These are phyloP conservation scores for Lepidium campestre DNA, from an alignment of 441 rosid genomes.

Conservation along the genomic window DNA sequence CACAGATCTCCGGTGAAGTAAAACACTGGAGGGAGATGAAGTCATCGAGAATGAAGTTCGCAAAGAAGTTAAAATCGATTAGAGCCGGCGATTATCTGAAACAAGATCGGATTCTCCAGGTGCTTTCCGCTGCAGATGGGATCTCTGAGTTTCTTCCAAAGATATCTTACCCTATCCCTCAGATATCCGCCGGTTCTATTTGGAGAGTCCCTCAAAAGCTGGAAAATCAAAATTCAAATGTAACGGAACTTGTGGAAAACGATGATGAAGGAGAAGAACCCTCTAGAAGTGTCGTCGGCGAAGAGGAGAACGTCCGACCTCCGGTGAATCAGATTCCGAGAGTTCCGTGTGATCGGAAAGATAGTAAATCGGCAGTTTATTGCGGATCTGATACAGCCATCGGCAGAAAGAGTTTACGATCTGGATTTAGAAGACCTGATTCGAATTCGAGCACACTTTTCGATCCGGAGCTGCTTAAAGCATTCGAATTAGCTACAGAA, in stretches of 20 bases:
- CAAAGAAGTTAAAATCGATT: constrained; percentile 65
- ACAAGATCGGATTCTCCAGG: constrained; percentile 60
- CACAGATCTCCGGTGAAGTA: constrained; percentile 2
- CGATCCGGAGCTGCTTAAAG: constrained; percentile 68
- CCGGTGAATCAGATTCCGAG: constrained; percentile 19
- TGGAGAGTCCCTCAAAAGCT: constrained; percentile 15
- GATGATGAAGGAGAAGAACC: constrained; percentile 28
- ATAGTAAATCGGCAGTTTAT: constrained; percentile 28
- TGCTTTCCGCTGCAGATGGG: constrained; percentile 50
- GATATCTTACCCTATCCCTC: constrained; percentile 28
- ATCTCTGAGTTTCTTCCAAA: constrained; percentile 36
- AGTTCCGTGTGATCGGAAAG: constrained; percentile 13
- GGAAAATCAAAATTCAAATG: constrained; percentile 39
- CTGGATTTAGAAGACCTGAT: constrained; percentile 65
- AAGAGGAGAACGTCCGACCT: constrained; percentile 64
- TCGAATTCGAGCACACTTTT: constrained; percentile 63
- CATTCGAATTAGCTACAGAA: constrained; percentile 57
- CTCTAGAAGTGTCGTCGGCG: constrained; percentile 19
- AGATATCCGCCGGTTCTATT: constrained; percentile 22
- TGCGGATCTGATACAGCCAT: constrained; percentile 24
- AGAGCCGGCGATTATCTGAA: constrained; percentile 59
- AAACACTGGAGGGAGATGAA: constrained; percentile 39
- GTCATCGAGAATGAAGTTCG: constrained; percentile 63
- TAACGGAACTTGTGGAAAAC: constrained; percentile 44
- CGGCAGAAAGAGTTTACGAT: constrained; percentile 31